phyloP scores from a whole-genome alignment of 768 basidiomycete species.

The Termitomyces sp. region DNA sequence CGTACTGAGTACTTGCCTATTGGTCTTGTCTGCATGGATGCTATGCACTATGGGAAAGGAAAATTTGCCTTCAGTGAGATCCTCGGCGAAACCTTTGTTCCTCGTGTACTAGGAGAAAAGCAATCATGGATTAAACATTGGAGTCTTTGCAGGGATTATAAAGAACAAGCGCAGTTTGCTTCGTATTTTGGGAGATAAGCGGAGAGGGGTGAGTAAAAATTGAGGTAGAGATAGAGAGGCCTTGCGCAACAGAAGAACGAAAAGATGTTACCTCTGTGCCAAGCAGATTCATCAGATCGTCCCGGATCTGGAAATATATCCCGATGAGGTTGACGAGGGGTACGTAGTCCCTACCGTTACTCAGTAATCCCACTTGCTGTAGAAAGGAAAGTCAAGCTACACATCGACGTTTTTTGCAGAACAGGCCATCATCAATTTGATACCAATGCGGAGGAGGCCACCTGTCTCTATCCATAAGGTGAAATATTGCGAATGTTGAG shows the following conservation, averaged over 20 bases:
- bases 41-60: constrained; percentile 94
- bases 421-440: constrained; percentile 96
- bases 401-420: constrained; percentile 53
- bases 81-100: constrained; percentile 89
- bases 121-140: not conserved
- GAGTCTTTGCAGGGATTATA: not conserved
- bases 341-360: constrained; percentile 66
- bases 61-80: constrained; percentile 95
- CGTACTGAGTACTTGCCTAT: constrained; percentile 81
- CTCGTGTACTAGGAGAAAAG: constrained; percentile 56
- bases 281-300: constrained; percentile 94
- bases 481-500: not conserved
- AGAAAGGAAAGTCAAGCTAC: constrained; percentile 29
- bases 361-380: not conserved
- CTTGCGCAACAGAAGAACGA: too few relatives aligned
- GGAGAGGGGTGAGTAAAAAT: not conserved
- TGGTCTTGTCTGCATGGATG: constrained; percentile 70
- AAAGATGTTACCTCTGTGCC: constrained; percentile 60
- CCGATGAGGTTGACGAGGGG: constrained; percentile 92
- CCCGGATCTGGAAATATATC: constrained; percentile 94
- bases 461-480: constrained; percentile 71
- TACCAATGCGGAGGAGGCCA: constrained; percentile 83
- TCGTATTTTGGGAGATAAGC: too few relatives aligned
- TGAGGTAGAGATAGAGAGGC: not conserved
- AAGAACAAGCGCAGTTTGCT: not conserved